Percentiles rank a stretch among this genome's conserved stretches.
Evolutionary conservation across 1,284 basidiomycete genomes (phyloP).

Genomic region (Entoloma clypeatum): DNA sequence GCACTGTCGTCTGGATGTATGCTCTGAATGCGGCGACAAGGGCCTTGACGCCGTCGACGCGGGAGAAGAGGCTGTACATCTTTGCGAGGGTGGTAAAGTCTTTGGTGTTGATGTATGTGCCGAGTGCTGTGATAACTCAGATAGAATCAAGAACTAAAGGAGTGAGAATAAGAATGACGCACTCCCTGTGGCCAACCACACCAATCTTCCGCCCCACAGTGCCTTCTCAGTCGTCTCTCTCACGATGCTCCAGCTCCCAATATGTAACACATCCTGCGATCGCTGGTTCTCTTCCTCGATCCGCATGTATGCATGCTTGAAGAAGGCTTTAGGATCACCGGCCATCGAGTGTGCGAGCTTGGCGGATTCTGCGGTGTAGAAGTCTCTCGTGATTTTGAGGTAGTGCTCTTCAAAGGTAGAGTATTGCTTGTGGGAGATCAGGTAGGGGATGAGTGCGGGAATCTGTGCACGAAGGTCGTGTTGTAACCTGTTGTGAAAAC

Average conservation of each 20-base stretch:
- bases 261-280: conserved; percentile 46
- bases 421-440: conserved; percentile 55
- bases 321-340: conserved; percentile 51
- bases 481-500: conserved; percentile 15
- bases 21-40: conserved; percentile 63
- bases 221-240: conserved; percentile 50
- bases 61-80: conserved; percentile 63
- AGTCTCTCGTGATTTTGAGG: conserved; percentile 44
- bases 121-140: conserved; percentile 44
- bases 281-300: conserved; percentile 56
- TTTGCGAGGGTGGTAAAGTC: conserved; percentile 47
- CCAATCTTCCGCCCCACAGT: conserved; percentile 50
- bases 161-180: conserved; percentile 18
- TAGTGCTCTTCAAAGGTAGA: conserved; percentile 52
- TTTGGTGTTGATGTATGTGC: conserved; percentile 51
- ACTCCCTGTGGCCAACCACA: conserved; percentile 60
- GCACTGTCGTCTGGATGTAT: conserved; percentile 52
- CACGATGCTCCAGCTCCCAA: conserved; percentile 46
- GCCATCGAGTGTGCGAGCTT: conserved; percentile 34
- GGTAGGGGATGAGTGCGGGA: conserved; percentile 46
- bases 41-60: conserved; percentile 52
- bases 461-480: conserved; percentile 33
- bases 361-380: conserved; percentile 52
- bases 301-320: conserved; percentile 44
- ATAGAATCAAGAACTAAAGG: background rate